Evolutionary conservation across 208 protist genomes (phyloP).

Genomic region (Leishmania aethiopica): DNA sequence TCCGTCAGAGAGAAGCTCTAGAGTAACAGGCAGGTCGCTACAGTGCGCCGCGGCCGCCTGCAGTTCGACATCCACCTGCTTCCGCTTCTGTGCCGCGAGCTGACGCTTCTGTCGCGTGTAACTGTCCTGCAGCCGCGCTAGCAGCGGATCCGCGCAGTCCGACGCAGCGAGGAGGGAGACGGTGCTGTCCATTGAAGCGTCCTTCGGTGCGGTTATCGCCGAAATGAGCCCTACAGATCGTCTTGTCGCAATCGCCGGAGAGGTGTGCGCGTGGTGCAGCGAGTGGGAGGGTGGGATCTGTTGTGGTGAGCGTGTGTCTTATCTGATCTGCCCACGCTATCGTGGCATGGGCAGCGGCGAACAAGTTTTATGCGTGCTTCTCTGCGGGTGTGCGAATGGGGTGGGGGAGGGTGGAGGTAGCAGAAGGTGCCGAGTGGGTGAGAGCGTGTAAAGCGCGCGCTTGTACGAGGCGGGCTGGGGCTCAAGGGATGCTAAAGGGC

Average conservation of each 20-base stretch:
- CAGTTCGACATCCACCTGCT: constrained; percentile 43
- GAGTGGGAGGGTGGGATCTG: not conserved
- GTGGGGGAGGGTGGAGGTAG: not conserved
- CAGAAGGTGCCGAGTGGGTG: not conserved
- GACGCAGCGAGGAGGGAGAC: not conserved
- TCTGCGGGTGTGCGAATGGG: not conserved
- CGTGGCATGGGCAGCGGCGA: not conserved
- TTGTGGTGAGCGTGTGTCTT: not conserved
- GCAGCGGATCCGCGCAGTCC: constrained; percentile 17
- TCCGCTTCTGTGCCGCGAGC: constrained; percentile 41
- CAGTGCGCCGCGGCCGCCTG: constrained; percentile 42
- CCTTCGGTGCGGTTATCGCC: not conserved
- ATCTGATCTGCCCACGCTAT: not conserved
- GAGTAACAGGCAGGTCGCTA: constrained; percentile 48
- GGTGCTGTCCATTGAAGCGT: constrained; percentile 1
- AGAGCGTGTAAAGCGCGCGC: not conserved
- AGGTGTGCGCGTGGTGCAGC: not conserved
- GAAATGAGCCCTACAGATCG: not conserved
- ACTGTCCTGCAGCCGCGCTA: constrained; percentile 53
- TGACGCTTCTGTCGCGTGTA: constrained; percentile 50
- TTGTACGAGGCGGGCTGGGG: not conserved
- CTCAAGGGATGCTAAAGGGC: not conserved
- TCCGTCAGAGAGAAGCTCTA: constrained; percentile 79
- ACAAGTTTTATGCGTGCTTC: not conserved
- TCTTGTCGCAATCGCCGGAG: too few species aligned